Percentiles rank a stretch among this genome's conserved stretches.
Evolutionary conservation across 345 rosid genomes (phyloP).

Genomic region (Theobroma cacao): DNA sequence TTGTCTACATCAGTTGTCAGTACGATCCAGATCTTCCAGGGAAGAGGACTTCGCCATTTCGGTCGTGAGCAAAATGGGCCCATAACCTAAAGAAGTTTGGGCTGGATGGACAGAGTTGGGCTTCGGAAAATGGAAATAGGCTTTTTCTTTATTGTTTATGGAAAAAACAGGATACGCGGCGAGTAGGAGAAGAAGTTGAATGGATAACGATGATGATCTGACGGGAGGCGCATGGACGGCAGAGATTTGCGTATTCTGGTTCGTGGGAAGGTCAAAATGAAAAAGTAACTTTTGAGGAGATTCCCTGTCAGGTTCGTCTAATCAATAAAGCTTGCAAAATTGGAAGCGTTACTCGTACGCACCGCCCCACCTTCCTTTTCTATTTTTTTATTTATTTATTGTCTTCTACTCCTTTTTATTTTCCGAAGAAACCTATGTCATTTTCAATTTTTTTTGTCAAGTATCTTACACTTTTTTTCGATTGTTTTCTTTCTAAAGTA

Average conservation of each 20-base stretch:
- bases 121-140: not conserved
- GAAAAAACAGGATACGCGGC: slow-evolving; percentile 16
- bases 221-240: not conserved
- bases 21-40: not conserved
- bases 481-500: too few relatives aligned
- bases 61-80: not conserved
- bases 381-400: too few relatives aligned
- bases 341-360: not conserved
- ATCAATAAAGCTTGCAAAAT: not conserved
- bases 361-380: not conserved
- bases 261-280: not conserved
- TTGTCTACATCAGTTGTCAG: not conserved
- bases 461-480: not conserved
- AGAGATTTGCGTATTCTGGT: not conserved
- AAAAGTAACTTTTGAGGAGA: not conserved
- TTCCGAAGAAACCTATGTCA: not conserved
- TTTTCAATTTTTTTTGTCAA: not conserved
- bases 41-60: not conserved
- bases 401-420: not conserved
- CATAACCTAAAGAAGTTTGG: not conserved
- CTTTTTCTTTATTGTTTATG: not conserved
- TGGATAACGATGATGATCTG: not conserved
- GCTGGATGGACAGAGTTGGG: not conserved
- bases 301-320: not conserved
- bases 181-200: not conserved